A percentile compares a stretch with the other conserved stretches of the same genome.
phyloP scores from a whole-genome alignment of 805 yeast species.

The Nakazawaea wickerhamii region DNA sequence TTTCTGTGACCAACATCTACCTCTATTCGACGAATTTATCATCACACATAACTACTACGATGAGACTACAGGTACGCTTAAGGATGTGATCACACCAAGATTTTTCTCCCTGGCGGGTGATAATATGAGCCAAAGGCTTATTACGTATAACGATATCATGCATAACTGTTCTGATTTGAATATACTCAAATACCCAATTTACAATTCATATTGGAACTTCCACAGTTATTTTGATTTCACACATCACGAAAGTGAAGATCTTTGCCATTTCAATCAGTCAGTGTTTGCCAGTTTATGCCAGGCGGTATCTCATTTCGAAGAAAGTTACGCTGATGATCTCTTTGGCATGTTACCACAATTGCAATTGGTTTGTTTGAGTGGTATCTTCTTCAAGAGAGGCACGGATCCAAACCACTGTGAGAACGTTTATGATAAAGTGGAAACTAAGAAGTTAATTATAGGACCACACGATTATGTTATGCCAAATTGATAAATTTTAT shows the following conservation, averaged over 20 bases:
- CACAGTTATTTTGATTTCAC: conserved; percentile 39
- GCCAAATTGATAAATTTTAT: not conserved
- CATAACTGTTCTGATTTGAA: conserved; percentile 27
- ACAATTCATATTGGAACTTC: conserved; percentile 38
- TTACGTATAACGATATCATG: conserved; percentile 17
- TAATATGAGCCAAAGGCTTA: conserved; percentile 31
- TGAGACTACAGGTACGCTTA: conserved; percentile 36
- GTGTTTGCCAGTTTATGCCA: conserved; percentile 35
- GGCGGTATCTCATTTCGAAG: conserved; percentile 43
- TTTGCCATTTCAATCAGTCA: conserved; percentile 39
- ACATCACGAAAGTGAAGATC: conserved; percentile 30
- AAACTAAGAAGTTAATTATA: conserved; percentile 6
- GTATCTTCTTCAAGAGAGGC: conserved; percentile 32
- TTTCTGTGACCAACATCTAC: conserved; percentile 44
- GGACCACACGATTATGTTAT: conserved; percentile 13
- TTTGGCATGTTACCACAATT: conserved; percentile 29
- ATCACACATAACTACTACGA: conserved; percentile 61
- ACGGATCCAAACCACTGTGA: conserved; percentile 13
- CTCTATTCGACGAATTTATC: conserved; percentile 52
- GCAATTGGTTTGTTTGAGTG: conserved; percentile 31
- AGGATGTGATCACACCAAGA: conserved; percentile 57
- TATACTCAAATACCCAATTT: conserved; percentile 26
- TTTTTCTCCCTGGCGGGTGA: conserved; percentile 50
- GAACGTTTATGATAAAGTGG: conserved; percentile 17
- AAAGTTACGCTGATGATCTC: conserved; percentile 33